Conservation (phyloP, 306 rosid genomes). For the Corylus americana region DNA sequence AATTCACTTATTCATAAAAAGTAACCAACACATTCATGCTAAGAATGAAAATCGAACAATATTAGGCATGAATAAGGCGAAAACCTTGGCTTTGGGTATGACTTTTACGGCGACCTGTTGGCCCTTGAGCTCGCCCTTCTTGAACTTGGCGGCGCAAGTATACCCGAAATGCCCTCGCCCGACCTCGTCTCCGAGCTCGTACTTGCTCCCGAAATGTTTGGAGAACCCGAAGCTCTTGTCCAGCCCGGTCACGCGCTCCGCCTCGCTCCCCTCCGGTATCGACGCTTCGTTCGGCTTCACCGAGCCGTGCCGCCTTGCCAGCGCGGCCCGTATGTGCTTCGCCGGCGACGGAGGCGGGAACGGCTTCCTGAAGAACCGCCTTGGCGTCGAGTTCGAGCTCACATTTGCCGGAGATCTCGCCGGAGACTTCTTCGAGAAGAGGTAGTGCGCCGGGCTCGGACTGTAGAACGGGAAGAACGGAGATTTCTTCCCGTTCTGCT, state of each 20-base stretch:
- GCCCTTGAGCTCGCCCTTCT: slow-evolving; percentile 76
- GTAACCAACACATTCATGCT: not conserved
- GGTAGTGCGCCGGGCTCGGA: slow-evolving; percentile 79
- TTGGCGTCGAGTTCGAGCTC: slow-evolving; percentile 58
- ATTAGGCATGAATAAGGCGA: not conserved
- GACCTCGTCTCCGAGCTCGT: slow-evolving; percentile 79
- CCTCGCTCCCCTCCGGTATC: slow-evolving; percentile 67
- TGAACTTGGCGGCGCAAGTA: slow-evolving; percentile 68
- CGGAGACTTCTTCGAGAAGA: slow-evolving; percentile 82
- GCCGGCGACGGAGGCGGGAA: slow-evolving; percentile 96
- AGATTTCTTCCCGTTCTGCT: slow-evolving; percentile 57
- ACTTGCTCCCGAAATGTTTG: slow-evolving; percentile 72
- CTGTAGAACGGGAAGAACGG: slow-evolving; percentile 73
- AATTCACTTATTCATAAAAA: not conserved
- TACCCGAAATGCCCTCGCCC: slow-evolving; percentile 93
- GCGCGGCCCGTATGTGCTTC: slow-evolving; percentile 69
- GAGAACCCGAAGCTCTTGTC: slow-evolving; percentile 91
- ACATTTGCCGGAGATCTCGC: slow-evolving; percentile 70
- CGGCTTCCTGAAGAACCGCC: slow-evolving; percentile 61
- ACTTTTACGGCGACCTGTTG: slow-evolving; percentile 84
- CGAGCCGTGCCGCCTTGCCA: slow-evolving; percentile 74
- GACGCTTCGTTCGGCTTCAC: slow-evolving; percentile 79
- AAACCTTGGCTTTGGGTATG: slow-evolving; percentile 83
- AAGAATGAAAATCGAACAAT: not conserved
- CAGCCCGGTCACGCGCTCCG: slow-evolving; percentile 49